Base-by-base conservation (phyloP, 495 filamentous ascomycete genomes). In the Podospora conica region DNA sequence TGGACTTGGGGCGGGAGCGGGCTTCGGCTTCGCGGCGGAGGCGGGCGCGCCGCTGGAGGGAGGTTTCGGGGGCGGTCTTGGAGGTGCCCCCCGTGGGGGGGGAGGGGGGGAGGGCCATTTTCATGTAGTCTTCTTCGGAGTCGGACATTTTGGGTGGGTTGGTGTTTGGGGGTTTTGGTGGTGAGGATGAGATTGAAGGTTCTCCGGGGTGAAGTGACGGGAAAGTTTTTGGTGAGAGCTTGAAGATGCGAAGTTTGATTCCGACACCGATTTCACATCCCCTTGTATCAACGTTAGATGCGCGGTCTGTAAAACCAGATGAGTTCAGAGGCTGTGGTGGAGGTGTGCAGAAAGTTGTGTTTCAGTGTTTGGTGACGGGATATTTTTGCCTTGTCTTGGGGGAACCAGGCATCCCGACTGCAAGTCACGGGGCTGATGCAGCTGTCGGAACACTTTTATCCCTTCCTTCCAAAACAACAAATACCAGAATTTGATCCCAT, bases 1-100 rank as follows among this genome's bases (percentile, higher is more conserved):
- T 97, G 62, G 93, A 95, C 72, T 88, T 90, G 15, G 83, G 76
- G 48, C 83, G 86, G 18, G 82, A 81, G 63, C 83, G 83, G 60
- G 78, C 77, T 74, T 89, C 88, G 65, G 84, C 81, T 66, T 87
- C 86, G 67, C 83, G 83, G 66, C 78, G 73, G 56, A 85, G 79
- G 18, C 86, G 82, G 40, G 78, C 74, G 10, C 80, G 81, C 1
- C 85, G 82, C 66, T 88, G 83, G 2, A 84, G 83, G 15, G 84
- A 86, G 18, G 85, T 85, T 65, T 88, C 85, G 58, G 9, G 60
- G 28, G 40, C 3, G 53, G 33, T 6, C 53, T 31, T 54, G 55
- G 60, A 63, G 24, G 53, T 31, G n/a, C n/a, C n/a, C n/a, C n/a
- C n/a, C n/a, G 24, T 15, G 8, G 29, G 9, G 53, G 58, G 59